phyloP scores from a whole-genome alignment of 345 rosid species.

The Gossypium stocksii region DNA sequence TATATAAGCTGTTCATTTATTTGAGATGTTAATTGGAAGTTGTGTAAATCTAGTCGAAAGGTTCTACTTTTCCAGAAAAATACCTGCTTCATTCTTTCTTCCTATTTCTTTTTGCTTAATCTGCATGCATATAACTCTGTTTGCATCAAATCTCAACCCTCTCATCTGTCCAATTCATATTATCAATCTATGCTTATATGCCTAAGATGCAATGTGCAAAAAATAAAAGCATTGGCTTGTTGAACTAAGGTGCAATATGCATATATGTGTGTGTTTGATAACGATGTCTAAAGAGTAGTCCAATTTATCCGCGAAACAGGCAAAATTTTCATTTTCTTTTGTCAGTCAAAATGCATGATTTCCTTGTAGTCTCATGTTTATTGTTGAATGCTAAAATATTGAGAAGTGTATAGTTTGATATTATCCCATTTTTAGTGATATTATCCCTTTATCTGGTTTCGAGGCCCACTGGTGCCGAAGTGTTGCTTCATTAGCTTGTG shows the following conservation, averaged over 20 bases:
- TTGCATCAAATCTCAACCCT: neutral
- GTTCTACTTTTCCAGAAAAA: neutral
- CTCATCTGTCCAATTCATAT: neutral
- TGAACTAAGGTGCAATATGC: neutral
- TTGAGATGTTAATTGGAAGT: neutral
- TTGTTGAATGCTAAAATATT: neutral
- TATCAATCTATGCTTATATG: neutral
- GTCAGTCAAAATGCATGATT: neutral
- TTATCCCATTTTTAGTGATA: neutral
- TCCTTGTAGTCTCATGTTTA: neutral
- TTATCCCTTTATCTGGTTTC: neutral
- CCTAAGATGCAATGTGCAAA: neutral
- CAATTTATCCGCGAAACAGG: neutral
- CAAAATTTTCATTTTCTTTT: neutral
- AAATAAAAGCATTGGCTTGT: neutral
- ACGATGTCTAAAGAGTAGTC: neutral
- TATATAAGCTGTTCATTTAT: neutral
- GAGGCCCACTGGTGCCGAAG: neutral
- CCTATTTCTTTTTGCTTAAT: neutral
- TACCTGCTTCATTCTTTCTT: neutral
- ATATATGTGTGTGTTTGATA: neutral
- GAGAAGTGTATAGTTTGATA: neutral
- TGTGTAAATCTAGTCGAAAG: neutral
- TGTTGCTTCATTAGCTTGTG: conserved; percentile 1
- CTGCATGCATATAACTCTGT: neutral